A percentile compares a stretch with the other conserved stretches of the same genome.
Conservation (phyloP, 73 alveolate genomes). For the Tetrahymena thermophila region DNA sequence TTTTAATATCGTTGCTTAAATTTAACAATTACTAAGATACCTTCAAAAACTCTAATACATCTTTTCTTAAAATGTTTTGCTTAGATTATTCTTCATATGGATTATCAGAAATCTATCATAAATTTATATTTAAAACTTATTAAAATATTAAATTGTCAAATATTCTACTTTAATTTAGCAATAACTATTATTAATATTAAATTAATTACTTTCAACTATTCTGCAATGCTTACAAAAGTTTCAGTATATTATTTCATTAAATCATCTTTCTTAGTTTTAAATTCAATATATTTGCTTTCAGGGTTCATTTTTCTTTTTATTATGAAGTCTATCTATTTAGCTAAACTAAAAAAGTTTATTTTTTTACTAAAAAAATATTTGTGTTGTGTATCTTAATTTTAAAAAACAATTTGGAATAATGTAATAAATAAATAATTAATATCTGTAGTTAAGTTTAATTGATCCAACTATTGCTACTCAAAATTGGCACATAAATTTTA, state of each 20-base stretch:
- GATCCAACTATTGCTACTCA: background rate
- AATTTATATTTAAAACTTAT: background rate
- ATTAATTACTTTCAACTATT: background rate
- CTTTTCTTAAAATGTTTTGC: background rate
- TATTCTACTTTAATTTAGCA: background rate
- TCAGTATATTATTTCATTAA: background rate
- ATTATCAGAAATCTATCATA: background rate
- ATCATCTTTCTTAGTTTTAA: background rate
- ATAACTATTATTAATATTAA: background rate
- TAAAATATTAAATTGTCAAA: no score
- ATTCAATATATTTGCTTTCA: background rate
- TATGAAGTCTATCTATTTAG: no score
- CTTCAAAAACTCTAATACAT: background rate
- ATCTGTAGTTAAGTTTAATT: background rate
- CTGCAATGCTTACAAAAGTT: background rate
- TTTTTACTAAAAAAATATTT: background rate
- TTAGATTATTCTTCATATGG: background rate
- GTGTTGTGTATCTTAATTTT: background rate
- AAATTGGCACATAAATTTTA: background rate
- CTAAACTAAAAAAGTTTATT: background rate
- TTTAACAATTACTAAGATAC: background rate
- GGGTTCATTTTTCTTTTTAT: background rate
- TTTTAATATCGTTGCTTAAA: background rate
- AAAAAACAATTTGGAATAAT: no score
- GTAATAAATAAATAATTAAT: no score